Evolutionary conservation across 2,329 filamentous ascomycete genomes (phyloP).

Genomic region (Sclerotinia borealis): DNA sequence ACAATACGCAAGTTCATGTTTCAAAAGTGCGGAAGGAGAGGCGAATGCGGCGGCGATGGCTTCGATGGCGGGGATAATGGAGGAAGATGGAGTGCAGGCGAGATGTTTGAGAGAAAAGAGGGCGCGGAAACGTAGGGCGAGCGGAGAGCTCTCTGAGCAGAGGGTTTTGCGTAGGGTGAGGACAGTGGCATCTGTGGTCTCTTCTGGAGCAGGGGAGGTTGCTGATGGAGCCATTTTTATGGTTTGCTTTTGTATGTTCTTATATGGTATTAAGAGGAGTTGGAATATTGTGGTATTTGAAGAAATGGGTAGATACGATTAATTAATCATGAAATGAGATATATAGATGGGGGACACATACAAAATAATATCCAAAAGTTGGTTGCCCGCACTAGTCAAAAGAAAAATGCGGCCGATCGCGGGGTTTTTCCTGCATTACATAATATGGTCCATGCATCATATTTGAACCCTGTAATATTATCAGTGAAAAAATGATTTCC

Average conservation of each 20-base stretch:
- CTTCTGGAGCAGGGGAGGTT: slow-evolving; percentile 23
- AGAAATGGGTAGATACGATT: background rate
- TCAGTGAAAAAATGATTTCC: no score
- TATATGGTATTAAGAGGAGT: background rate
- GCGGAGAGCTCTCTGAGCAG: slow-evolving; percentile 70
- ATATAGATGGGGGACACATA: background rate
- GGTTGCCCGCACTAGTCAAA: background rate
- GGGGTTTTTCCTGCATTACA: background rate
- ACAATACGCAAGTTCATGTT: slow-evolving; percentile 97
- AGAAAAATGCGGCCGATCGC: background rate
- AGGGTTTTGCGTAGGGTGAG: slow-evolving; percentile 63
- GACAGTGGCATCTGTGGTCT: slow-evolving; percentile 34
- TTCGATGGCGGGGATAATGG: slow-evolving; percentile 55
- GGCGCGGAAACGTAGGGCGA: slow-evolving; percentile 87
- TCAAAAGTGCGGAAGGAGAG: slow-evolving; percentile 82
- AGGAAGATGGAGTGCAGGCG: slow-evolving; percentile 58
- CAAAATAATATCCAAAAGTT: background rate
- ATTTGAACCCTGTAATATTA: background rate
- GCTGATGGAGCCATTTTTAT: slow-evolving; percentile 32
- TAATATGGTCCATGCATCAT: background rate
- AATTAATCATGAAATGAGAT: background rate
- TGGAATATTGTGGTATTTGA: background rate
- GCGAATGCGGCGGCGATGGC: slow-evolving; percentile 84
- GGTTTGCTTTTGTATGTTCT: background rate
- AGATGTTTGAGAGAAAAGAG: slow-evolving; percentile 97